phyloP scores from a whole-genome alignment of 2,329 filamentous ascomycete species.

The Diaporthe eres region DNA sequence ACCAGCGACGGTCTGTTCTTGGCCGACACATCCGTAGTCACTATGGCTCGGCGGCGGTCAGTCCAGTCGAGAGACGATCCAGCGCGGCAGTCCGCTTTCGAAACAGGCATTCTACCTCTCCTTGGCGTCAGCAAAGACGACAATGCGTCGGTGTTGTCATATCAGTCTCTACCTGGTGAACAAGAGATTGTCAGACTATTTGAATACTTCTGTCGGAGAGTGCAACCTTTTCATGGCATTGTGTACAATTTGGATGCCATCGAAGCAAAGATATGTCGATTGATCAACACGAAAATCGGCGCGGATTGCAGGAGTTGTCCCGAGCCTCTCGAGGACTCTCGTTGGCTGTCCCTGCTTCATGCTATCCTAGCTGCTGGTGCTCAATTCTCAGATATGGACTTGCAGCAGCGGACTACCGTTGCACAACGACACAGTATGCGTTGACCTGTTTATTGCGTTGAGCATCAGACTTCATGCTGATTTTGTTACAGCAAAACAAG shows the following conservation, averaged over 20 bases:
- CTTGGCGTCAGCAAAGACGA: constrained; percentile 16
- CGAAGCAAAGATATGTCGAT: constrained; percentile 8
- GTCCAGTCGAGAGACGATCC: background rate
- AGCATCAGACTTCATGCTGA: background rate
- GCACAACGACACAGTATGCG: constrained; percentile 5
- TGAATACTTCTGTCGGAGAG: constrained; percentile 10
- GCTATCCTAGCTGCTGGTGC: constrained; percentile 31
- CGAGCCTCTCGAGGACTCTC: background rate
- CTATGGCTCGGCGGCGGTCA: background rate
- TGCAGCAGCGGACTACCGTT: background rate
- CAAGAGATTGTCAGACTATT: constrained; percentile 19
- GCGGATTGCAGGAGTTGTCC: background rate
- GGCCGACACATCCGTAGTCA: constrained; percentile 6
- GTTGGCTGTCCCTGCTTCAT: constrained; percentile 20
- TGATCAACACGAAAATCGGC: constrained; percentile 6
- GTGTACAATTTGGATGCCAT: constrained; percentile 23
- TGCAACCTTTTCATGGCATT: constrained; percentile 25
- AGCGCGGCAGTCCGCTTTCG: constrained; percentile 9
- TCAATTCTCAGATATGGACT: constrained; percentile 27
- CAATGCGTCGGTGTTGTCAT: background rate
- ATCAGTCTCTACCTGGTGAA: constrained; percentile 14
- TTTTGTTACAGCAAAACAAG: background rate
- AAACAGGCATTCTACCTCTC: constrained; percentile 17
- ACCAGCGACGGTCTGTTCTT: constrained; percentile 3
- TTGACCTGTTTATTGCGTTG: background rate